Evolutionary conservation across 1,284 basidiomycete genomes (phyloP).

Genomic region (Papiliotrema flavescens): DNA sequence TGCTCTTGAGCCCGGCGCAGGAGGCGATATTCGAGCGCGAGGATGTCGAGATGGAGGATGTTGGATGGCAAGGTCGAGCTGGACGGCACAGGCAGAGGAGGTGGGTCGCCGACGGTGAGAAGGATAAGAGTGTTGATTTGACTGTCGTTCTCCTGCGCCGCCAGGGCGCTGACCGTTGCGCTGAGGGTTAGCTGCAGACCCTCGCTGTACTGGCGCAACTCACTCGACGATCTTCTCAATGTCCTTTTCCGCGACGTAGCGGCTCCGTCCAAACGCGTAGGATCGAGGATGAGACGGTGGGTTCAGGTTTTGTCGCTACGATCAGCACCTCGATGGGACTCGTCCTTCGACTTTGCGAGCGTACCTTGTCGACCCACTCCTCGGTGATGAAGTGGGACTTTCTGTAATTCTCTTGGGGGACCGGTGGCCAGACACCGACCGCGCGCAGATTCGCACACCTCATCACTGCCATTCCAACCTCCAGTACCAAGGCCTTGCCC

Average conservation of each 20-base stretch:
- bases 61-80: conserved; percentile 62
- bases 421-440: conserved; percentile 72
- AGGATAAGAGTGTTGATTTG: conserved; percentile 68
- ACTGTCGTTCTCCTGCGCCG: conserved; percentile 73
- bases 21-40: conserved; percentile 39
- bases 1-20: conserved; percentile 37
- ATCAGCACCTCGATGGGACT: too few species aligned
- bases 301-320: conserved; percentile 40
- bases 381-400: conserved; percentile 75
- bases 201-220: conserved; percentile 9
- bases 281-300: conserved; percentile 37
- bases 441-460: conserved; percentile 68
- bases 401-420: conserved; percentile 72
- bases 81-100: conserved; percentile 26
- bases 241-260: conserved; percentile 63
- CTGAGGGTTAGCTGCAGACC: conserved; percentile 17
- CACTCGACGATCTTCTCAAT: conserved; percentile 66
- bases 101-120: conserved; percentile 60
- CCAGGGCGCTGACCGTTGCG: conserved; percentile 64
- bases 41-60: conserved; percentile 64
- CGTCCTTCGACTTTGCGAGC: conserved; percentile 8
- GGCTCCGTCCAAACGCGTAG: conserved; percentile 67
- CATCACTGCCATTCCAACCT: conserved; percentile 76
- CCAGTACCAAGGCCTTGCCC: conserved; percentile 58
- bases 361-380: conserved; percentile 75